phyloP scores from a whole-genome alignment of 345 rosid genomes.

The Dovyalis caffra region DNA sequence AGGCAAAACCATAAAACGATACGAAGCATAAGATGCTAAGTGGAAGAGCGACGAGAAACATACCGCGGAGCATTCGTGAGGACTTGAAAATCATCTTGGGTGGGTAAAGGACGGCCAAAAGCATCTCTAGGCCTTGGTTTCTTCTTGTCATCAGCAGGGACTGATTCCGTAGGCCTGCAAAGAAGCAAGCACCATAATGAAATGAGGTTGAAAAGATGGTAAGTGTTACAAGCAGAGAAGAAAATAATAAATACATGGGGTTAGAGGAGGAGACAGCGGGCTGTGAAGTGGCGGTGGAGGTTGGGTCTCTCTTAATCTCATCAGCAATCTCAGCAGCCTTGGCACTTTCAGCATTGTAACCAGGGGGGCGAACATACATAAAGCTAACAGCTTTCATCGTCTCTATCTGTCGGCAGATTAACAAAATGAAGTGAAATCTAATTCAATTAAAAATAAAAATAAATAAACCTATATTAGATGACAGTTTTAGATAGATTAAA shows the following conservation, averaged over 20 bases:
- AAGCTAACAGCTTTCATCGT: constrained; percentile 96
- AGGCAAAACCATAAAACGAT: too few relatives aligned
- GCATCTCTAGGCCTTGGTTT: constrained; percentile 92
- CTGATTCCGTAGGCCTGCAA: constrained; percentile 39
- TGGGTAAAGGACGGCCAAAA: constrained; percentile 92
- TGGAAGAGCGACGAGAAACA: not conserved
- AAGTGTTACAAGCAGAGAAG: not conserved
- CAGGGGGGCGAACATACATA: constrained; percentile 97
- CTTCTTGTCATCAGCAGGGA: constrained; percentile 50
- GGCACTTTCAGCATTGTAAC: constrained; percentile 92
- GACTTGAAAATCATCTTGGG: constrained; percentile 84
- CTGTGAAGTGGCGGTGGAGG: too few relatives aligned
- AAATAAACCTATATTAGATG: too few relatives aligned
- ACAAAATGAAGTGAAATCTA: not conserved
- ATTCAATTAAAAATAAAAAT: not conserved
- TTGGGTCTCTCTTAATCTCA: too few relatives aligned
- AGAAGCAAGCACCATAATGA: constrained; percentile 4
- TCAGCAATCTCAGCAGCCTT: constrained; percentile 86
- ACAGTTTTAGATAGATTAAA: too few relatives aligned
- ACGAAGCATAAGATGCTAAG: too few relatives aligned
- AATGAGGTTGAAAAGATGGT: not conserved
- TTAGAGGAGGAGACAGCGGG: constrained; percentile 33
- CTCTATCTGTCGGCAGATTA: constrained; percentile 48
- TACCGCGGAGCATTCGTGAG: constrained; percentile 92
- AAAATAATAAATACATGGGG: constrained; percentile 36